These are phyloP conservation scores for Melampsora medusae DNA, from an alignment of 1,284 basidiomycete species.

Conservation along the genomic window DNA sequence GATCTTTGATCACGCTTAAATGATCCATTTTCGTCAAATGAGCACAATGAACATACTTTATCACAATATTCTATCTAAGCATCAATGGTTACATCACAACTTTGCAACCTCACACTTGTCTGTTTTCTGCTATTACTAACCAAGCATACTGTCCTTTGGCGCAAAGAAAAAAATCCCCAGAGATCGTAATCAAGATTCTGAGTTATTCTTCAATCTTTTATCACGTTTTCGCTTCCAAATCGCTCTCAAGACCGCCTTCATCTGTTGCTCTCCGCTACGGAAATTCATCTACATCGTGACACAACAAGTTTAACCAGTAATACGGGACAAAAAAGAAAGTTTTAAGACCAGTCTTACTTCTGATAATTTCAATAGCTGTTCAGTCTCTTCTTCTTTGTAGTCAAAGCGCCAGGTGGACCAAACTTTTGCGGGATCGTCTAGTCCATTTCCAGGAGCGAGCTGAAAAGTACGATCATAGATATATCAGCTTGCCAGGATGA, in stretches of 20 bases:
- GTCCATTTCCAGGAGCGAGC: conserved; percentile 54
- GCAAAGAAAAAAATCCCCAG: too few relatives aligned
- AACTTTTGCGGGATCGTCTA: conserved; percentile 55
- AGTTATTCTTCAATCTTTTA: background rate
- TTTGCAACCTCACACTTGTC: too few relatives aligned
- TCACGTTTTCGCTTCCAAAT: conserved; percentile 7
- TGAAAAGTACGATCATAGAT: background rate
- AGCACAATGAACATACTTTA: too few relatives aligned
- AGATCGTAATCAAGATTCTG: too few relatives aligned
- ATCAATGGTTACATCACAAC: too few relatives aligned
- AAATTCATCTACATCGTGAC: background rate
- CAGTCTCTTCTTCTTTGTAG: conserved; percentile 55
- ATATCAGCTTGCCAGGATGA: too few relatives aligned
- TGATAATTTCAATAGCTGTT: conserved; percentile 55
- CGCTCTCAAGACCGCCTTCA: background rate
- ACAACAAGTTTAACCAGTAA: background rate
- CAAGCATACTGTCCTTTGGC: too few relatives aligned
- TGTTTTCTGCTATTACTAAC: too few relatives aligned
- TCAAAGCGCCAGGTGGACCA: conserved; percentile 57
- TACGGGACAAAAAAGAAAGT: background rate
- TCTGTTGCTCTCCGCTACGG: background rate
- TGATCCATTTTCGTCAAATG: too few relatives aligned
- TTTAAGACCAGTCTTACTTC: conserved; percentile 49
- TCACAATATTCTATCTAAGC: too few relatives aligned
- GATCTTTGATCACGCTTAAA: too few relatives aligned